These are phyloP conservation scores for Tylopilus felleus DNA, from an alignment of 768 basidiomycete genomes.

Conservation along the genomic window DNA sequence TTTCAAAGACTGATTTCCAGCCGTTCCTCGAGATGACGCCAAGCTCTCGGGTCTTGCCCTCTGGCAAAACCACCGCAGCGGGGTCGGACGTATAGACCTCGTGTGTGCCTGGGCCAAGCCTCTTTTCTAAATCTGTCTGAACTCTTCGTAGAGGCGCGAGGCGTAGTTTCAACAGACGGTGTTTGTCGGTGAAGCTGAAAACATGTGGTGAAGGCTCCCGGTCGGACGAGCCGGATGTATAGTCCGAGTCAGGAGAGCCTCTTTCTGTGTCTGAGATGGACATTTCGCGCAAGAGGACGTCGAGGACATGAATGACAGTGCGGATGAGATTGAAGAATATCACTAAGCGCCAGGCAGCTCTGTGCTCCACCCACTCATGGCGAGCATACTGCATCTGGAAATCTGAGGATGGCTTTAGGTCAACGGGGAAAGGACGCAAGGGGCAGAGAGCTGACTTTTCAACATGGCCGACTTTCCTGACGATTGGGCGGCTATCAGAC, in stretches of 20 bases:
- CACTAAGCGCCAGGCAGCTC: constrained; percentile 67
- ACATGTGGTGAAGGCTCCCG: constrained; percentile 11
- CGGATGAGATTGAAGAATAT: constrained; percentile 79
- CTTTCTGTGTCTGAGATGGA: constrained; percentile 31
- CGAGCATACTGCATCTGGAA: constrained; percentile 75
- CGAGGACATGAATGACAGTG: constrained; percentile 62
- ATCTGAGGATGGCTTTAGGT: constrained; percentile 34
- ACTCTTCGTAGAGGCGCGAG: constrained; percentile 56
- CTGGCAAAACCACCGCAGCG: constrained; percentile 37
- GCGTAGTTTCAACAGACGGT: constrained; percentile 54
- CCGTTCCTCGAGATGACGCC: constrained; percentile 60
- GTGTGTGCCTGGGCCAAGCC: constrained; percentile 55
- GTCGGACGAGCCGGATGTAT: constrained; percentile 10
- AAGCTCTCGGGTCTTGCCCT: constrained; percentile 42
- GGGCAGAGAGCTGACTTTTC: constrained; percentile 54
- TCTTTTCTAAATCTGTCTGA: constrained; percentile 56
- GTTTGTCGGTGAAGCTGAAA: constrained; percentile 56
- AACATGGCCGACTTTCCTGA: constrained; percentile 70
- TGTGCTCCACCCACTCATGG: constrained; percentile 67
- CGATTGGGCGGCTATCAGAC: background rate
- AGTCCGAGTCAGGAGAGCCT: constrained; percentile 7
- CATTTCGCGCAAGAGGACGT: constrained; percentile 57
- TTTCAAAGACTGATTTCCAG: constrained; percentile 62
- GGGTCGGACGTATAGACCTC: constrained; percentile 47
- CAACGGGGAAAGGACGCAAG: background rate